Evolutionary conservation across 768 basidiomycete genomes (phyloP).

Genomic region (Gelatoporia subvermispora): DNA sequence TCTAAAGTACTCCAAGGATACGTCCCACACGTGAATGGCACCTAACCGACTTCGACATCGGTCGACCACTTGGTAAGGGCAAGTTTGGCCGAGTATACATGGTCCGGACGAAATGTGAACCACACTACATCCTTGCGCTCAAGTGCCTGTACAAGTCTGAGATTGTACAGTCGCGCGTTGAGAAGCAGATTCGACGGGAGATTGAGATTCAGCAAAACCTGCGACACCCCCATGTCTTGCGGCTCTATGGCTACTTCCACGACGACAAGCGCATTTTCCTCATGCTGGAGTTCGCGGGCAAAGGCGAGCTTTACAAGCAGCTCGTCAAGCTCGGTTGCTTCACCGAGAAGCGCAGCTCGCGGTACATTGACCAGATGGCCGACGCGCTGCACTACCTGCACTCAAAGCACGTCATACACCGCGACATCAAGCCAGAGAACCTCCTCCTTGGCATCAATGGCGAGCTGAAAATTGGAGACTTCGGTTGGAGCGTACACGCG

Average conservation of each 20-base stretch:
- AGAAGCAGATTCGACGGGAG: slow-evolving; percentile 95
- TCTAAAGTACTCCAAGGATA: slow-evolving; percentile 34
- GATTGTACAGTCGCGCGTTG: slow-evolving; percentile 84
- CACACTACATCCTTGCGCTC: slow-evolving; percentile 91
- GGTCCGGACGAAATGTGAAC: slow-evolving; percentile 86
- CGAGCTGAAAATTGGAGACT: slow-evolving; percentile 96
- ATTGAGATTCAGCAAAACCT: slow-evolving; percentile 98
- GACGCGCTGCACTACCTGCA: slow-evolving; percentile 93
- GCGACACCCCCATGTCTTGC: slow-evolving; percentile 89
- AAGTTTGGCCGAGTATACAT: slow-evolving; percentile 99
- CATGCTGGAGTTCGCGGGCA: slow-evolving; percentile 96
- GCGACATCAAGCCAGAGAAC: slow-evolving; percentile 99
- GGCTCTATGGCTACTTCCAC: slow-evolving; percentile 96
- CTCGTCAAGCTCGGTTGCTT: slow-evolving; percentile 83
- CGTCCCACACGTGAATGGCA: slow-evolving; percentile 82
- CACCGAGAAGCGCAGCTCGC: slow-evolving; percentile 78
- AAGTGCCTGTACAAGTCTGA: slow-evolving; percentile 97
- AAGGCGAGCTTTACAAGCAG: slow-evolving; percentile 96
- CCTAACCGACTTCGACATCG: slow-evolving; percentile 86
- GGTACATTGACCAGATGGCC: slow-evolving; percentile 98
- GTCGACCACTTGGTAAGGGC: slow-evolving; percentile 95
- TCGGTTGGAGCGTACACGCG: slow-evolving; percentile 98
- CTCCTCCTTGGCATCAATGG: slow-evolving; percentile 90
- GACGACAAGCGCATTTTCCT: slow-evolving; percentile 97
- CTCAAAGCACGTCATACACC: slow-evolving; percentile 94